Base-by-base conservation (phyloP, 106 monocot species). In the Iris macrosiphon region DNA sequence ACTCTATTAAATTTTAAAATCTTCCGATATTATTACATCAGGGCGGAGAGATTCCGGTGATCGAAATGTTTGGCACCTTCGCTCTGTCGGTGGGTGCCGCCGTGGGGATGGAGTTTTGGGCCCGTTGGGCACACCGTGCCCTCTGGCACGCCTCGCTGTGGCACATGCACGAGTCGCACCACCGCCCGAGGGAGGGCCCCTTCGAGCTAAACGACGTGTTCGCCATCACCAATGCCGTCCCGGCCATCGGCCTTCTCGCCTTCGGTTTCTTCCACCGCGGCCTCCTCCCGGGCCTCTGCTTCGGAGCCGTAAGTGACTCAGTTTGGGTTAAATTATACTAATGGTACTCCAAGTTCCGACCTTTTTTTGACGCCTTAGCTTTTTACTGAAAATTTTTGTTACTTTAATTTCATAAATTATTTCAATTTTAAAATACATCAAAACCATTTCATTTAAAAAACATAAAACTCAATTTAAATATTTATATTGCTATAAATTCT, bases 61-160 rank as follows among this genome's bases (percentile, higher is more conserved):
- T 73, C 8, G 92, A 92, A 59, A 85, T 86, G 85, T 45, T 92
- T 17, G 92, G 86, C 2, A 92, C 92, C 9, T 86, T 92, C 33
- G 69, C 85, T 6, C 73, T 92, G 20, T 79, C 92, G 2, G 71
- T 86, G 7, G 92, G 92, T 32, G 82, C 92, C 2, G 76, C 86
- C n/a, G 92, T 93, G 17, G 92, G 92, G 21, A 93, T 93, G 87
- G 92, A 93, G 70, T 93, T 80, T 26, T 93, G 92, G 92, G 87
- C 92, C 31, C 40, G 79, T 45, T 92, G 92, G 92, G 92, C 92
- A 29, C 92, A 92, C 71, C 57, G 55, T 7, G 73, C 78, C 61
- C 77, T 92, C 45, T 92, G 92, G 92, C 92, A 92, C 68, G 86
- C 87, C 3, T 92, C 92, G 38, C 54, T 92, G 38, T 92, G 92